Evolutionary conservation across 257 asterid species (phyloP).

Genomic region (Salvia hispanica): DNA sequence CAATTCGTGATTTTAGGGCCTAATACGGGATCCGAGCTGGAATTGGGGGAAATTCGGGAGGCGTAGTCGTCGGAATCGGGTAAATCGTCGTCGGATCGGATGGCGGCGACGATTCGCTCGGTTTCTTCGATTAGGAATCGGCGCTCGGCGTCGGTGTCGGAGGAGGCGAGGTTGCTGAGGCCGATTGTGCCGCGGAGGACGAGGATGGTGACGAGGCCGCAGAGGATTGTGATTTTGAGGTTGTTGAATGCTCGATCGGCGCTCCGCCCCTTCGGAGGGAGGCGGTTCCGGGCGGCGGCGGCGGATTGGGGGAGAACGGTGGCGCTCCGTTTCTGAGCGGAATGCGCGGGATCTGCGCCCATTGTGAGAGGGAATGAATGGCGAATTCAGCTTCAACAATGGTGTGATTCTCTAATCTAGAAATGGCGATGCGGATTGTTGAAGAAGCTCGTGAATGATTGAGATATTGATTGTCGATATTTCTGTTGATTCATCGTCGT

Average conservation of each 20-base stretch:
- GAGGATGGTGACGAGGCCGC: constrained; percentile 82
- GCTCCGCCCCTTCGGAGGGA: constrained; percentile 57
- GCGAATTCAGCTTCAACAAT: not conserved
- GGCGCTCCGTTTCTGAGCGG: constrained; percentile 69
- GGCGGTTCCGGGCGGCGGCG: constrained; percentile 42
- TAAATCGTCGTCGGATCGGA: constrained; percentile 71
- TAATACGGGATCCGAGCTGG: constrained; percentile 45
- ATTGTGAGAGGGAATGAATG: constrained; percentile 22
- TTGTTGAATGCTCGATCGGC: constrained; percentile 67
- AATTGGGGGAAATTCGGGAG: constrained; percentile 35
- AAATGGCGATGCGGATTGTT: not conserved
- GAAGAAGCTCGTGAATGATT: not conserved
- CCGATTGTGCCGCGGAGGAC: constrained; percentile 94
- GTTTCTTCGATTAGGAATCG: constrained; percentile 68
- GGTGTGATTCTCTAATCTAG: not conserved
- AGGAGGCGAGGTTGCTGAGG: constrained; percentile 55
- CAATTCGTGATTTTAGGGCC: constrained; percentile 71
- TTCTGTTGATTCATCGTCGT: too few species aligned
- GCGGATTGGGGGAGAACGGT: constrained; percentile 45
- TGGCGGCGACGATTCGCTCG: constrained; percentile 68
- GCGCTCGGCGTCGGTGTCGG: constrained; percentile 64
- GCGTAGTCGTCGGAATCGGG: constrained; percentile 35
- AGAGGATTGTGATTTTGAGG: constrained; percentile 71
- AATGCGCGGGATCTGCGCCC: constrained; percentile 58
- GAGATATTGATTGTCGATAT: too few species aligned